Percentiles rank a stretch among this genome's conserved stretches.
Evolutionary conservation across 306 rosid genomes (phyloP).

Genomic region (Glycyrrhiza uralensis): DNA sequence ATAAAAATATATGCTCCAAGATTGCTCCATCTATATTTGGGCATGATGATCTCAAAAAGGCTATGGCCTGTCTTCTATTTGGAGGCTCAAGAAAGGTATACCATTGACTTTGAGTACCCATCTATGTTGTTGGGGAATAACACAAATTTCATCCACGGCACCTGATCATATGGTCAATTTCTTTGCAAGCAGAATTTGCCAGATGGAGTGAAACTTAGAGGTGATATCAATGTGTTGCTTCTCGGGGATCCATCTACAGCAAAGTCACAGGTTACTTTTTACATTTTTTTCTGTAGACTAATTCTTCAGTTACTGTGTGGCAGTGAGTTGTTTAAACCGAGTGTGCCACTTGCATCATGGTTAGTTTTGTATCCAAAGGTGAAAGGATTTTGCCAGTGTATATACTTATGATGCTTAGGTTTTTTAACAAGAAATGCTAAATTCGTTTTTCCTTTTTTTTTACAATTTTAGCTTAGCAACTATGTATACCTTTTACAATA

Average conservation of each 20-base stretch:
- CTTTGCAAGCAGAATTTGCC: conserved; percentile 69
- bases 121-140: not conserved
- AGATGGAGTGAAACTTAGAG: conserved; percentile 96
- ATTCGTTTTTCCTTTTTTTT: not conserved
- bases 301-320: not conserved
- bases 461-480: not conserved
- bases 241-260: conserved; percentile 99
- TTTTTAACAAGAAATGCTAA: conserved; percentile 9
- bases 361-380: not conserved
- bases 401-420: not conserved
- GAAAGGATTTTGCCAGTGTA: conserved; percentile 1
- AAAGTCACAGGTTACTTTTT: conserved; percentile 75
- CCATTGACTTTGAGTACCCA: not conserved
- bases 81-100: conserved; percentile 96
- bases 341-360: not conserved
- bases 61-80: conserved; percentile 89
- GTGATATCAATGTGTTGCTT: conserved; percentile 93
- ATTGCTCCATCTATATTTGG: conserved; percentile 98
- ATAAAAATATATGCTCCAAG: conserved; percentile 80
- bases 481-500: not conserved
- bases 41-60: conserved; percentile 88
- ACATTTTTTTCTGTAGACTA: conserved; percentile 26
- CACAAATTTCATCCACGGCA: not conserved
- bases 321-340: conserved; percentile 10
- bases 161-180: conserved; percentile 21